These are phyloP conservation scores for Biscogniauxia marginata DNA, from an alignment of 2,329 filamentous ascomycete genomes.

Conservation along the genomic window DNA sequence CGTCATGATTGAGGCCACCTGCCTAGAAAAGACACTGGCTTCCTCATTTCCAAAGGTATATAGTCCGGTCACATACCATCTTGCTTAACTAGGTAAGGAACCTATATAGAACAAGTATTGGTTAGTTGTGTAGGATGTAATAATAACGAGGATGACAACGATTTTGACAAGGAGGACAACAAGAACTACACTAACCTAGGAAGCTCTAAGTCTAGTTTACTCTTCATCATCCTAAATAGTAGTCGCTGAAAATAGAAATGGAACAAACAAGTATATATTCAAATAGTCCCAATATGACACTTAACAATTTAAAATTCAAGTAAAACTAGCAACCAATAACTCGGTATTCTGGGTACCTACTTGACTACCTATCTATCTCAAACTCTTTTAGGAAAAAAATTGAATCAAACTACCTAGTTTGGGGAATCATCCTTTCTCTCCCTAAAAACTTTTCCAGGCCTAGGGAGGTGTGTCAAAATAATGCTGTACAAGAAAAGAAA, in stretches of 20 bases:
- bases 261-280: too few species aligned
- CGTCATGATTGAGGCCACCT: neutral
- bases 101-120: neutral
- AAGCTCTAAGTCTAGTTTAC: neutral
- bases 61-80: too few species aligned
- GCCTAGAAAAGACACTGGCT: neutral
- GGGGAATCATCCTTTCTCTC: neutral
- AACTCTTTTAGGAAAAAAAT: conserved; percentile 1
- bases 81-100: neutral
- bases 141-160: neutral
- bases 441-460: conserved; percentile 6
- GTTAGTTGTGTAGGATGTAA: neutral
- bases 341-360: conserved; percentile 9
- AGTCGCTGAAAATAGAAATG: neutral
- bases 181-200: neutral
- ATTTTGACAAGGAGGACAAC: neutral
- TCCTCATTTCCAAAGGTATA: too few species aligned
- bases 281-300: too few species aligned
- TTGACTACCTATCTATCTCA: conserved; percentile 9
- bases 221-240: neutral
- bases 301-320: too few species aligned
- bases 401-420: neutral
- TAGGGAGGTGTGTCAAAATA: neutral
- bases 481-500: neutral
- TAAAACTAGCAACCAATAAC: conserved; percentile 1